Evolutionary conservation across 345 rosid genomes (phyloP), one percentile per base, ranked within the genome.

Genomic region (Excoecaria agallocha): DNA sequence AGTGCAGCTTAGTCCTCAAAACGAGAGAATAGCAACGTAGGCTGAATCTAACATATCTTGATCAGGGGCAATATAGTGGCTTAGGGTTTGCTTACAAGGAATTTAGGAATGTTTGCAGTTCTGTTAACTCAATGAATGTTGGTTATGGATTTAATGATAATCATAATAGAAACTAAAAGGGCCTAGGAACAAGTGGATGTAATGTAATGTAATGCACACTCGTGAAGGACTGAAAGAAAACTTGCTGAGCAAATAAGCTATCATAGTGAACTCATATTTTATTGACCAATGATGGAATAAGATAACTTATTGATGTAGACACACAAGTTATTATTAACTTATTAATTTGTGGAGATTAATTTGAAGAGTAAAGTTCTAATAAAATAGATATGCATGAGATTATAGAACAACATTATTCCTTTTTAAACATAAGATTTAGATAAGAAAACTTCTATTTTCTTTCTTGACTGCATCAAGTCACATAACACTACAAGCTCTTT

Each of bases 71-170:
- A 15, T 61, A 3, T 35, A 38, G 68, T 39, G 48, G 22, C 49
- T 64, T 64, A 41, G 68, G 49, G 68, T 64, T 39, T 64, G 11
- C 20, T 55, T 55, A 55, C 4, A 39, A 38, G 50, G 68, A 62
- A 64, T 64, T 64, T 12, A 1, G 24, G n/a, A 17, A 5, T 38
- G 20, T 1, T 13, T 64, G 39, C 62, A 58, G 37, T 64, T 43
- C 22, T 39, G 3, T 19, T 30, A 38, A 19, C 46, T 64, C 6
- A 63, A 38, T 64, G 68, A 64, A 39, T 58, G 35, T 58, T 22
- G 35, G 49, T 63, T 39, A 38, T 39, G 22, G 25, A 45, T 64
- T 64, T 64, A 20, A 17, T 39, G 2, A 30, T 30, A 30, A 30
- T 30, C 30, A 30, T 30, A 30, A 30, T 30, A 30, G 30, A n/a